phyloP scores from a whole-genome alignment of 257 asterid genomes.

The Fraxinus anomala region DNA sequence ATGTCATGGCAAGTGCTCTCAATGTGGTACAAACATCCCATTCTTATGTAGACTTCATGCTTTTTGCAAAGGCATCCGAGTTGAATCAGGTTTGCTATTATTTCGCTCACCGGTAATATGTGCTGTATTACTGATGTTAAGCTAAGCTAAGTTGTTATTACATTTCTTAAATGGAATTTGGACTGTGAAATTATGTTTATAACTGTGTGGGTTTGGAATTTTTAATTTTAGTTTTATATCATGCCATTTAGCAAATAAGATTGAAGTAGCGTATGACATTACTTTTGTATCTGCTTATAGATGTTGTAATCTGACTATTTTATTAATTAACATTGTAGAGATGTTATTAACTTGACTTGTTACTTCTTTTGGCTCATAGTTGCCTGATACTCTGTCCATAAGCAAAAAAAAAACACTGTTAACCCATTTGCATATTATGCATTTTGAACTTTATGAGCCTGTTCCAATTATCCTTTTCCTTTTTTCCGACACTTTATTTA shows the following conservation, averaged over 20 bases:
- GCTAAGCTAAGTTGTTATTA: background rate
- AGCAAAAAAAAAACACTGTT: slow-evolving; percentile 1
- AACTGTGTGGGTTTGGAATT: background rate
- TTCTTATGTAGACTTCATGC: slow-evolving; percentile 81
- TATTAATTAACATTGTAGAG: background rate
- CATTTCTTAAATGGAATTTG: background rate
- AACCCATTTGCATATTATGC: background rate
- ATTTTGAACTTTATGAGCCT: background rate
- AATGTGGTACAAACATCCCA: slow-evolving; percentile 84
- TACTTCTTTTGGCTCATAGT: background rate
- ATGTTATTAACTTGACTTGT: slow-evolving; percentile 8
- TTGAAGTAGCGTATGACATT: slow-evolving; percentile 15
- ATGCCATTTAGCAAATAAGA: slow-evolving; percentile 21
- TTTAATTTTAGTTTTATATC: slow-evolving; percentile 1
- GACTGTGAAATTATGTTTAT: background rate
- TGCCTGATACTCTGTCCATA: slow-evolving; percentile 1
- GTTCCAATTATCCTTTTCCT: background rate
- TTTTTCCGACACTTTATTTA: background rate
- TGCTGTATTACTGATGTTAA: slow-evolving; percentile 1
- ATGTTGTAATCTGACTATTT: slow-evolving; percentile 7
- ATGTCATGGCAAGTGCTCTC: slow-evolving; percentile 73
- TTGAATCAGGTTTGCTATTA: slow-evolving; percentile 60
- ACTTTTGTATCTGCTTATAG: slow-evolving; percentile 11
- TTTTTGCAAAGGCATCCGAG: slow-evolving; percentile 74
- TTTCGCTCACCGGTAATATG: slow-evolving; percentile 19